Conservation (phyloP, 352 stramenopile genomes). For the Globisporangium lucens region DNA sequence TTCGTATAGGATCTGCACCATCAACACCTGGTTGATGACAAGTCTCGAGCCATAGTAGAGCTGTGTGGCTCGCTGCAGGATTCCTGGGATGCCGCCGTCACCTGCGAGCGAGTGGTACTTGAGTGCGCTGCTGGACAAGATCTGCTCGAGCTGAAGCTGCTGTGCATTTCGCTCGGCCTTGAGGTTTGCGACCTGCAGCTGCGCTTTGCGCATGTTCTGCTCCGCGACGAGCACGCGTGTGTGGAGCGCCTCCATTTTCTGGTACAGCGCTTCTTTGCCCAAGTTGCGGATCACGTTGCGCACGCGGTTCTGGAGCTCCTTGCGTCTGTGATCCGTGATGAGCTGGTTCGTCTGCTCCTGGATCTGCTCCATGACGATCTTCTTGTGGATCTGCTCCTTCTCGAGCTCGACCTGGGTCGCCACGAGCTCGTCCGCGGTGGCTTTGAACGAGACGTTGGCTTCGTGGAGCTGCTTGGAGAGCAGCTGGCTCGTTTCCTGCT, state of each 20-base stretch:
- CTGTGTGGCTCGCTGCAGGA: constrained; percentile 37
- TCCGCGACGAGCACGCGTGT: constrained; percentile 45
- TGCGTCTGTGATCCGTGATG: constrained; percentile 47
- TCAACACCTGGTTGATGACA: constrained; percentile 38
- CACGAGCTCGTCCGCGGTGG: constrained; percentile 43
- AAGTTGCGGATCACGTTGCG: constrained; percentile 56
- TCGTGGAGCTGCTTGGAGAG: constrained; percentile 55
- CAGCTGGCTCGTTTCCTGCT: constrained; percentile 42
- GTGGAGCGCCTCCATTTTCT: constrained; percentile 63
- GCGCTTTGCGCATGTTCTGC: constrained; percentile 47
- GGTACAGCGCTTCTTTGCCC: constrained; percentile 54
- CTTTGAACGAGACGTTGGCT: constrained; percentile 37
- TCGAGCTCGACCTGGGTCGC: constrained; percentile 48
- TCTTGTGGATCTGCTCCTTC: constrained; percentile 35
- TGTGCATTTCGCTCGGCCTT: constrained; percentile 33
- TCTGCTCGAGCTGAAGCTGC: constrained; percentile 44
- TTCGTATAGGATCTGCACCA: constrained; percentile 66
- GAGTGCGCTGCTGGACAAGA: constrained; percentile 46
- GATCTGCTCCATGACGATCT: constrained; percentile 44
- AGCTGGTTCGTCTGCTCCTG: constrained; percentile 41
- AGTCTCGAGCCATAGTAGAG: constrained; percentile 42
- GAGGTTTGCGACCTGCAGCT: constrained; percentile 38
- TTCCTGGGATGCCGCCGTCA: constrained; percentile 47
- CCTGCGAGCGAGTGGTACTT: constrained; percentile 48
- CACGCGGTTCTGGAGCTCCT: constrained; percentile 49